These are phyloP conservation scores for Eremochloa ophiuroides DNA, from an alignment of 176 grass and related monocot species.

Conservation along the genomic window DNA sequence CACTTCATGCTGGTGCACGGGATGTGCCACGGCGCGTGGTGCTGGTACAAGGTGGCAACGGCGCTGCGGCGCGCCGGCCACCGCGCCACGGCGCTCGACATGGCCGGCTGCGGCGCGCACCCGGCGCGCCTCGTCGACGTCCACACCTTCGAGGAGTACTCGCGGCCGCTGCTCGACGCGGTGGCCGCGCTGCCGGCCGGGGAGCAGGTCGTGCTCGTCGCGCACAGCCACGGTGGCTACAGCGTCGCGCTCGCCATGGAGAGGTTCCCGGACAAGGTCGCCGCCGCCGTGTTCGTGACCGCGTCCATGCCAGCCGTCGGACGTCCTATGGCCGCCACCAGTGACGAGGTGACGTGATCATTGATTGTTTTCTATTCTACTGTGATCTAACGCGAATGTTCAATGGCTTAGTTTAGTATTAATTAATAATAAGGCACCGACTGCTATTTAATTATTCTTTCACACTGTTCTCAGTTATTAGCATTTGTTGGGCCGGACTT, in stretches of 20 bases:
- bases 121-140: conserved; percentile 34
- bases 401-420: too few species aligned
- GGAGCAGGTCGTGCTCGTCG: conserved; percentile 33
- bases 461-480: background rate
- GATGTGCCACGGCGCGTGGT: conserved; percentile 43
- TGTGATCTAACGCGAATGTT: too few species aligned
- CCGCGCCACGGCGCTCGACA: conserved; percentile 28
- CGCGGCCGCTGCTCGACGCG: background rate
- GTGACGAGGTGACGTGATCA: conserved; percentile 10
- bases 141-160: conserved; percentile 15
- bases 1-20: conserved; percentile 56
- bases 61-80: background rate
- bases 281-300: conserved; percentile 28
- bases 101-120: conserved; percentile 27
- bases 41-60: conserved; percentile 33
- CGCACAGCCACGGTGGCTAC: conserved; percentile 27
- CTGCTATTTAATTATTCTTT: background rate
- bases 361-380: too few species aligned
- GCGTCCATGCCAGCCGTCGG: background rate
- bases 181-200: background rate
- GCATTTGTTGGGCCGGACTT: background rate
- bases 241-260: conserved; percentile 28
- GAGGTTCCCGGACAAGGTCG: conserved; percentile 21
- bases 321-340: background rate
- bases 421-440: too few species aligned